Base-by-base conservation (phyloP, 2,329 filamentous ascomycete species). In the Epichloe hybrida region DNA sequence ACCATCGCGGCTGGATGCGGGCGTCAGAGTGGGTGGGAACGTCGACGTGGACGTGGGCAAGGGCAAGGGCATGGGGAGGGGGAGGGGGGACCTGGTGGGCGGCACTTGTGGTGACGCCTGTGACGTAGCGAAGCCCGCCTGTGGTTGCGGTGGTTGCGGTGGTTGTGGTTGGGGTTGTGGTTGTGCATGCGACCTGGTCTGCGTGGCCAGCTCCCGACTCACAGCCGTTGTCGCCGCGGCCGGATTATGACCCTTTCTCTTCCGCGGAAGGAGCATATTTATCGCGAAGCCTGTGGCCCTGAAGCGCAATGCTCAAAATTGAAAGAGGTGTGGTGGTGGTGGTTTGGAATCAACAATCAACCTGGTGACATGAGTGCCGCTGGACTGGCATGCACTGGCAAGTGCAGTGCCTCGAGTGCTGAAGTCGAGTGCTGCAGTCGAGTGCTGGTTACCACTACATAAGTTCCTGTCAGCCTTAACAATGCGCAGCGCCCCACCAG, bases 241-340 rank as follows among this genome's bases (percentile, higher is more conserved):
- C 49, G 61, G 56, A 48, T 64, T 63, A 46, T 59, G 60, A 44
- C 64, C 60, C 52, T 58, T 60, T 56, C 61, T 60, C 57, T 67
- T 68, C 52, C 64, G 64, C 45, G 63, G 59, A 54, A 59, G 58
- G 55, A 60, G 52, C 66, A 68, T 68, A 48, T 55, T 43, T 1
- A 54, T 50, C 50, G 13, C 20, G 36, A 11, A 12, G 2, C 36
- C n/a, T 34, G 20, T 40, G 38, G 48, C 27, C 46, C 43, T 37
- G 34, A 39, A 45, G 36, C 35, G 48, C 15, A 21, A 48, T 20
- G 20, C 21, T 8, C 23, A 27, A 1, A 31, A 9, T 31, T 31
- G 27, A 31, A 31, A 9, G 27, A 31, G 27, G 7, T 31, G 27
- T 31, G 27, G 13, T 39, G 15, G 13, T 39, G 15, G 35, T 6